Evolutionary conservation across 2,329 filamentous ascomycete species (phyloP).

Genomic region (Aspergillus sergii): DNA sequence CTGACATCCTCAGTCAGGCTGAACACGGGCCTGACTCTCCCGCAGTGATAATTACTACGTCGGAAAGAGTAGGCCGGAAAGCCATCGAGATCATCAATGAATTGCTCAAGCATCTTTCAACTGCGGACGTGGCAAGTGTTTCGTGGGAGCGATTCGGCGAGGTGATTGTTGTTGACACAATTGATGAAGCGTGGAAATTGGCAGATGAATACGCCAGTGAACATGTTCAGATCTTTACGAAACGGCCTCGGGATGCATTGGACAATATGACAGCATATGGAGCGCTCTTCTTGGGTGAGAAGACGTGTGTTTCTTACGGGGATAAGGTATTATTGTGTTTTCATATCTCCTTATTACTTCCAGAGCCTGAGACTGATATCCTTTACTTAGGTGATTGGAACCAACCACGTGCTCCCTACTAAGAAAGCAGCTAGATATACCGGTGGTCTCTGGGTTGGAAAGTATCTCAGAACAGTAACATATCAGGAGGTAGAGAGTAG

Average conservation of each 20-base stretch:
- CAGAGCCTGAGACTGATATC: not conserved
- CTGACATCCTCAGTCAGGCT: not conserved
- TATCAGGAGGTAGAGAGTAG: conserved; percentile 54
- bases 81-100: not conserved
- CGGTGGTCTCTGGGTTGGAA: conserved; percentile 59
- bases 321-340: conserved; percentile 48
- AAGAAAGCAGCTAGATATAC: conserved; percentile 53
- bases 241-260: conserved; percentile 51
- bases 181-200: not conserved
- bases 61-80: not conserved
- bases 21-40: not conserved
- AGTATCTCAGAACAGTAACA: conserved; percentile 55
- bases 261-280: conserved; percentile 57
- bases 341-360: not conserved
- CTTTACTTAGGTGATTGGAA: conserved; percentile 50
- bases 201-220: not conserved
- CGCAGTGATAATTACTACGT: not conserved
- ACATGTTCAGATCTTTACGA: conserved; percentile 36
- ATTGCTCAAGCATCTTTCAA: not conserved
- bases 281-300: conserved; percentile 54
- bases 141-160: not conserved
- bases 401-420: conserved; percentile 58
- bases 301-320: conserved; percentile 57
- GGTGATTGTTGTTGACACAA: not conserved
- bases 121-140: not conserved